A percentile compares a stretch with the other conserved stretches of the same genome.
Evolutionary conservation across 345 rosid genomes (phyloP).

Genomic region (Euphorbia peplus): DNA sequence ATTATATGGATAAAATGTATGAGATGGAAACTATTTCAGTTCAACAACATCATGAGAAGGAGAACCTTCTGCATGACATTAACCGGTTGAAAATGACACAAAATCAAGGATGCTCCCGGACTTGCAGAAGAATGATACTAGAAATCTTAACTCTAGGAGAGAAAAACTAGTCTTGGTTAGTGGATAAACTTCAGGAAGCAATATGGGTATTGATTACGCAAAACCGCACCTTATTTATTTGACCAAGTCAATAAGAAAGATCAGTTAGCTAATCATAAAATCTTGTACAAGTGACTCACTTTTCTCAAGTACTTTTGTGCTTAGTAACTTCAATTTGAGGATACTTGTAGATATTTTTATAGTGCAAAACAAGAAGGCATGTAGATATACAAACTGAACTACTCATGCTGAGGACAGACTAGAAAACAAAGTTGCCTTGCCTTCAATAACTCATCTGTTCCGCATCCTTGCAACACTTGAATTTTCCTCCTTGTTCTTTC

Average conservation of each 20-base stretch:
- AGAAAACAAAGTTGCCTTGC: slow-evolving; percentile 27
- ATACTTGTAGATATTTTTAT: neutral
- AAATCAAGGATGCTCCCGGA: neutral
- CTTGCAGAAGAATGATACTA: neutral
- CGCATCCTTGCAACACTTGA: slow-evolving; percentile 75
- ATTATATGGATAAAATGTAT: neutral
- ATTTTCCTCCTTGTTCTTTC: slow-evolving; percentile 84
- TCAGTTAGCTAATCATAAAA: neutral
- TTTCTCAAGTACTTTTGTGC: neutral
- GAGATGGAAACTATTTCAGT: neutral
- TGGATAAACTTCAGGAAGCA: neutral
- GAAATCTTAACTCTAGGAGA: neutral
- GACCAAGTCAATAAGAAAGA: neutral
- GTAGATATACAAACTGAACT: neutral
- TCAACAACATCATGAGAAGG: neutral
- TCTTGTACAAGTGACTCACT: neutral
- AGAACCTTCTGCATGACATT: too few relatives aligned
- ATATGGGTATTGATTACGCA: neutral
- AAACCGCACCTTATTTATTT: neutral
- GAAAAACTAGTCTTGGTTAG: neutral
- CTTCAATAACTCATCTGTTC: slow-evolving; percentile 77
- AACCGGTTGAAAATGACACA: neutral
- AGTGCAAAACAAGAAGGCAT: neutral
- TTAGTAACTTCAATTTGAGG: neutral
- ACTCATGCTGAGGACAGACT: neutral